A percentile compares a stretch with the other conserved stretches of the same genome.
These are phyloP conservation scores for Physcomitrium patens DNA, from an alignment of 225 moss, liverwort and hornwort species.

Conservation along the genomic window DNA sequence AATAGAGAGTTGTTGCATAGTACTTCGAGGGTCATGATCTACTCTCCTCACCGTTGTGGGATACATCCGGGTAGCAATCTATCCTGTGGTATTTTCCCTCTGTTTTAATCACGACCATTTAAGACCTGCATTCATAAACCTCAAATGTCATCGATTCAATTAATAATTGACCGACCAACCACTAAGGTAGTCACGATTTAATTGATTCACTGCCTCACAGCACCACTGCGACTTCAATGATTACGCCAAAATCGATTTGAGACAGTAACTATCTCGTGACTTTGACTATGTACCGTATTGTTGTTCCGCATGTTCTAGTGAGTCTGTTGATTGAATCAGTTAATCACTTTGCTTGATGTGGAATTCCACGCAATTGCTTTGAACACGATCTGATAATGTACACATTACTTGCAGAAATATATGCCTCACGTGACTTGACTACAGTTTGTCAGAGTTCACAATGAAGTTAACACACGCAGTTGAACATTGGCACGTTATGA, in stretches of 20 bases:
- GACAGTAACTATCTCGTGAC: neutral
- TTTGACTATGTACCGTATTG: no score
- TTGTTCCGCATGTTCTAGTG: neutral
- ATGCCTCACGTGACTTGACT: no score
- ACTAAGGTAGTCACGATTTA: neutral
- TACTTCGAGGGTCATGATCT: neutral
- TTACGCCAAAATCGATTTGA: neutral
- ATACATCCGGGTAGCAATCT: neutral
- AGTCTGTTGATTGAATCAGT: no score
- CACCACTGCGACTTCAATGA: neutral
- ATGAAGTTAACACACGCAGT: no score
- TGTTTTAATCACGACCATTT: conserved; percentile 20
- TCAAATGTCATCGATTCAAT: conserved; percentile 29
- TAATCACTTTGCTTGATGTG: no score
- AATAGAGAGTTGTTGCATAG: neutral
- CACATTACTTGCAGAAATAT: no score
- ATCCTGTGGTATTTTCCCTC: conserved; percentile 10
- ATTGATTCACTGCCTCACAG: neutral
- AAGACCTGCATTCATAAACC: conserved; percentile 20
- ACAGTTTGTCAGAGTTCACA: no score
- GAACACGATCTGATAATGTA: no score
- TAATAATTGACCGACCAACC: conserved; percentile 26
- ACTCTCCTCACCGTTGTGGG: neutral
- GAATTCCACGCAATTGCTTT: no score
- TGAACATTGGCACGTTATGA: neutral